Conservation (phyloP, 257 asterid genomes). For the Hygrophila difformis region DNA sequence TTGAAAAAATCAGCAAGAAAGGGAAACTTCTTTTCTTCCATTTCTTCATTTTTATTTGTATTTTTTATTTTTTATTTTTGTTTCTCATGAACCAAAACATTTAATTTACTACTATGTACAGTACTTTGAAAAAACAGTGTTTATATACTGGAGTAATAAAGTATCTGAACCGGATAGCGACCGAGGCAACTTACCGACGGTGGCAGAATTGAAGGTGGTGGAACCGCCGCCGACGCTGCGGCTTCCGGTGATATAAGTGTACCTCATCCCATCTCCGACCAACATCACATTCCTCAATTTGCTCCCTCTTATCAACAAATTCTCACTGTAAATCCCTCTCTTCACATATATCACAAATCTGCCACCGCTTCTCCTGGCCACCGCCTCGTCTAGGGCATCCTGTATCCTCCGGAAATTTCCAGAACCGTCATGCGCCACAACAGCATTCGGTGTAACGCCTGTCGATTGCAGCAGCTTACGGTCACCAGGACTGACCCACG, state of each 20-base stretch:
- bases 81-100: too few species aligned
- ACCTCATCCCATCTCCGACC: constrained; percentile 29
- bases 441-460: constrained; percentile 22
- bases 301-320: constrained; percentile 36
- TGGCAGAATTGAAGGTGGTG: constrained; percentile 43
- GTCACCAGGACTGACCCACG: constrained; percentile 32
- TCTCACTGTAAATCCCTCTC: constrained; percentile 46
- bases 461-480: constrained; percentile 31
- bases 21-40: too few species aligned
- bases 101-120: not conserved
- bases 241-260: constrained; percentile 33
- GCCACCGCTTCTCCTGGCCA: constrained; percentile 24
- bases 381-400: constrained; percentile 42
- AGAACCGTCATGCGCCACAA: too few species aligned
- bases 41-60: too few species aligned
- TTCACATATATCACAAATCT: too few species aligned
- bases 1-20: too few species aligned
- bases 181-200: constrained; percentile 21
- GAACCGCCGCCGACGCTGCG: constrained; percentile 37
- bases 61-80: too few species aligned
- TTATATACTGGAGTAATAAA: not conserved
- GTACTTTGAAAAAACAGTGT: too few species aligned
- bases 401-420: constrained; percentile 30
- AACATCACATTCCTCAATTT: constrained; percentile 27
- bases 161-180: not conserved